These are phyloP conservation scores for Aphanomyces euteiches DNA, from an alignment of 352 stramenopile genomes.

Conservation along the genomic window DNA sequence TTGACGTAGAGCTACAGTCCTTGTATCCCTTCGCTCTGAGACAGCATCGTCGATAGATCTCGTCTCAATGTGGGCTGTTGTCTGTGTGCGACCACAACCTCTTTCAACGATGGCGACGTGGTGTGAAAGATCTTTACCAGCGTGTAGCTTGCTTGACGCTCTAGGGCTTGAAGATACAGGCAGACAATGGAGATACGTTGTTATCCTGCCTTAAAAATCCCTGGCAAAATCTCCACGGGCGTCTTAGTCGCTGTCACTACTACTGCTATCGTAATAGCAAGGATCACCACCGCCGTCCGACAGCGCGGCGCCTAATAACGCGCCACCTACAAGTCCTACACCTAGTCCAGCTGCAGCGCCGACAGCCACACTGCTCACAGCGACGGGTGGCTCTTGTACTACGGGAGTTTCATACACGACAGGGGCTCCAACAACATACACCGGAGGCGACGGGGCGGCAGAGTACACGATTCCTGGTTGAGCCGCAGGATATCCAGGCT, in stretches of 20 bases:
- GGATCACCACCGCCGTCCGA: neutral
- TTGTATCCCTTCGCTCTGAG: no score
- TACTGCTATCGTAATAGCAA: neutral
- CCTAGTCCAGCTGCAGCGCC: no score
- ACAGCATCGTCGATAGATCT: no score
- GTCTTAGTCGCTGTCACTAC: neutral
- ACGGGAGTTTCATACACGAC: conserved; percentile 17
- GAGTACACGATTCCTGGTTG: neutral
- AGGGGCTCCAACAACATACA: conserved; percentile 29
- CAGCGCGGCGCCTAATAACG: no score
- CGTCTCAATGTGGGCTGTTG: no score
- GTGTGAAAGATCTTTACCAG: no score
- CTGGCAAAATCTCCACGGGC: neutral
- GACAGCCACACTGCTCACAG: neutral
- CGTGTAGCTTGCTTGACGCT: no score
- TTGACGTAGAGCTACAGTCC: no score
- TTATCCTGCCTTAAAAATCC: neutral
- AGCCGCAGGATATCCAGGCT: neutral
- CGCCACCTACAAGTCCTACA: no score
- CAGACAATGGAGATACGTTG: neutral
- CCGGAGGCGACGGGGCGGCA: conserved; percentile 23
- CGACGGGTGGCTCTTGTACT: neutral
- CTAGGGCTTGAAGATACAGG: no score
- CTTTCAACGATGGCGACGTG: no score
- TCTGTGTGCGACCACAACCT: no score